A percentile compares a stretch with the other conserved stretches of the same genome.
Conservation (phyloP, 768 basidiomycete genomes). For the Boletus rex-veris region DNA sequence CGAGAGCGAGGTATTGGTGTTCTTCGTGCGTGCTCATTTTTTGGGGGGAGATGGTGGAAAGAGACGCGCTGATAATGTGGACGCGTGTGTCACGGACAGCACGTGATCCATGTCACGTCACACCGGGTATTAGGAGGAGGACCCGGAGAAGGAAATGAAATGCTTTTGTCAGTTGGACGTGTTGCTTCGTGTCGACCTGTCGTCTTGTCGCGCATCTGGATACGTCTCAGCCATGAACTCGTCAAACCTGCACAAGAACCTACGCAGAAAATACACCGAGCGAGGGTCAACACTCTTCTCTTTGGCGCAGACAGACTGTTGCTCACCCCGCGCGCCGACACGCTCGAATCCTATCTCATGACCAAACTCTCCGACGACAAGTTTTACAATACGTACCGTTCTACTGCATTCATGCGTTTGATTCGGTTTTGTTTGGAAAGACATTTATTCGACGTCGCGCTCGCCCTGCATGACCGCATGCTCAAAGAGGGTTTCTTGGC, state of each 20-base stretch:
- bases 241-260: neutral
- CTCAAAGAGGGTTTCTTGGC: slow-evolving; percentile 37
- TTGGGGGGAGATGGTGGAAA: neutral
- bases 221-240: neutral
- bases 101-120: slow-evolving; percentile 22
- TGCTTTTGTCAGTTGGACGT: slow-evolving; percentile 8
- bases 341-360: slow-evolving; percentile 23
- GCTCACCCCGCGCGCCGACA: slow-evolving; percentile 16
- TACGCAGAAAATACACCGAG: slow-evolving; percentile 17
- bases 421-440: slow-evolving; percentile 41
- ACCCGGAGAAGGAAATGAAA: neutral
- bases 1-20: slow-evolving; percentile 83
- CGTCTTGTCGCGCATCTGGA: slow-evolving; percentile 2
- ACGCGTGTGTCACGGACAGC: slow-evolving; percentile 2
- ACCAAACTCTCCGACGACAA: slow-evolving; percentile 18
- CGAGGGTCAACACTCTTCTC: slow-evolving; percentile 26
- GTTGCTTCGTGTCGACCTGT: neutral
- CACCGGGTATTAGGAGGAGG: neutral
- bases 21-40: slow-evolving; percentile 65
- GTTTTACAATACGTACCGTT: slow-evolving; percentile 29
- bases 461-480: slow-evolving; percentile 42
- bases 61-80: slow-evolving; percentile 3
- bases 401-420: slow-evolving; percentile 35
- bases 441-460: slow-evolving; percentile 37
- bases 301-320: slow-evolving; percentile 27